Evolutionary conservation across 768 basidiomycete species (phyloP).

Genomic region (Hydnomerulius pinastri): DNA sequence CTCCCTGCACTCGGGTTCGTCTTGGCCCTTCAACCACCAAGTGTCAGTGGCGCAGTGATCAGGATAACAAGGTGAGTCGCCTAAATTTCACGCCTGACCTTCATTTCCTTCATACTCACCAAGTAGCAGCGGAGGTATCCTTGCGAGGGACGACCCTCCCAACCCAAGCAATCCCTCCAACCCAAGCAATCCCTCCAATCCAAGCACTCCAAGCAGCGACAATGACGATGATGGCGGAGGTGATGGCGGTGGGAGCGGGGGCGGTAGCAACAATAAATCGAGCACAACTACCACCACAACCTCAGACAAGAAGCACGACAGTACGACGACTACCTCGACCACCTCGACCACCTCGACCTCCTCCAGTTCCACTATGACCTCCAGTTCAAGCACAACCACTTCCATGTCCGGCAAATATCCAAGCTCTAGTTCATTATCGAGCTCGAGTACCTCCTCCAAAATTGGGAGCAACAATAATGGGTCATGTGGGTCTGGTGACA

Average conservation of each 20-base stretch:
- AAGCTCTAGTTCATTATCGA: slow-evolving; percentile 1
- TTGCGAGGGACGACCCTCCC: slow-evolving; percentile 6
- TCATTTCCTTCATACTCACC: neutral
- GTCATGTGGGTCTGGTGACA: neutral
- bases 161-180: neutral
- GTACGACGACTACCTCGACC: slow-evolving; percentile 1
- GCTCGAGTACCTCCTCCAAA: too few relatives aligned
- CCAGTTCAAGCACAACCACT: neutral
- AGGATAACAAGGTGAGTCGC: slow-evolving; percentile 3
- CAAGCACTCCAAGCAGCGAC: neutral
- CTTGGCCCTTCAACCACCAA: neutral
- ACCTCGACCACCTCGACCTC: neutral
- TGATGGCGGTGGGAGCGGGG: neutral
- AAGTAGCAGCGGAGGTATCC: neutral
- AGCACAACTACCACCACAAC: neutral
- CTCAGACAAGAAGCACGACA: neutral
- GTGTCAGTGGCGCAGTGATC: neutral
- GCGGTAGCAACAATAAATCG: neutral
- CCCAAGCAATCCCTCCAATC: neutral
- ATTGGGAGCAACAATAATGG: slow-evolving; percentile 2
- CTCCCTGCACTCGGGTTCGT: slow-evolving; percentile 4
- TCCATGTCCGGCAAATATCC: neutral
- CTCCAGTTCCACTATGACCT: neutral
- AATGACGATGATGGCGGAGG: neutral
- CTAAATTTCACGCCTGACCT: neutral